Evolutionary conservation across 495 filamentous ascomycete species (phyloP).

Genomic region (Neurospora sp.): DNA sequence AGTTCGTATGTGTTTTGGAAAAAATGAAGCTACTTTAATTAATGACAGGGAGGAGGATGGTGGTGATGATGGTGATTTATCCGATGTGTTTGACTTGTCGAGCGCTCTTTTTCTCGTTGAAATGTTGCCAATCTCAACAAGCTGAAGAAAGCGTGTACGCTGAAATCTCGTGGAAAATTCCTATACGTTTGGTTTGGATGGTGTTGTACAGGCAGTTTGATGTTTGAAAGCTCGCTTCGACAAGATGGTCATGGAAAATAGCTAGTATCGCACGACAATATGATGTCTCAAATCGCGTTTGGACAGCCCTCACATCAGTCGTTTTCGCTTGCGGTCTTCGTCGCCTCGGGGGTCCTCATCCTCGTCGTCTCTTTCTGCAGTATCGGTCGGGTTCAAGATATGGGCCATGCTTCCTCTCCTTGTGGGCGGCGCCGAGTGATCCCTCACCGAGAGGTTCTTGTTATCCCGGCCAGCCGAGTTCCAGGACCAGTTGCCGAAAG

Average conservation of each 20-base stretch:
- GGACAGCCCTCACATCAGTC: constrained; percentile 36
- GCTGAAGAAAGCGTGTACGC: background rate
- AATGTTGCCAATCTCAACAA: background rate
- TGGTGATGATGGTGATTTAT: background rate
- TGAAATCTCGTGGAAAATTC: background rate
- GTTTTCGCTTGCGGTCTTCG: constrained; percentile 70
- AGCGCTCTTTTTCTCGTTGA: background rate
- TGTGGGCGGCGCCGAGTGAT: constrained; percentile 47
- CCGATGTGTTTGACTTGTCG: background rate
- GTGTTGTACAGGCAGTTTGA: background rate
- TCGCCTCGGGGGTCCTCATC: constrained; percentile 37
- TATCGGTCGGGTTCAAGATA: constrained; percentile 60
- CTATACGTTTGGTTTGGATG: background rate
- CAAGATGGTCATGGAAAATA: too few species aligned
- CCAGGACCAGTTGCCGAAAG: constrained; percentile 47
- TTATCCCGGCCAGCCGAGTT: constrained; percentile 34
- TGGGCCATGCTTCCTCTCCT: constrained; percentile 51
- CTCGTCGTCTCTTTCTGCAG: constrained; percentile 34
- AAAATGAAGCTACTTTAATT: background rate
- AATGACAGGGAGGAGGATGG: background rate
- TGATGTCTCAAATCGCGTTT: too few species aligned
- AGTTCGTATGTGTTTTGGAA: background rate
- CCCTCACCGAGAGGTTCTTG: constrained; percentile 37
- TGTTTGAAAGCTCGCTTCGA: background rate
- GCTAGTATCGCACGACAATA: too few species aligned